Percentiles rank a stretch among this genome's conserved stretches.
These are phyloP conservation scores for Thelonectria rubi DNA, from an alignment of 2,329 filamentous ascomycete genomes.

Conservation along the genomic window DNA sequence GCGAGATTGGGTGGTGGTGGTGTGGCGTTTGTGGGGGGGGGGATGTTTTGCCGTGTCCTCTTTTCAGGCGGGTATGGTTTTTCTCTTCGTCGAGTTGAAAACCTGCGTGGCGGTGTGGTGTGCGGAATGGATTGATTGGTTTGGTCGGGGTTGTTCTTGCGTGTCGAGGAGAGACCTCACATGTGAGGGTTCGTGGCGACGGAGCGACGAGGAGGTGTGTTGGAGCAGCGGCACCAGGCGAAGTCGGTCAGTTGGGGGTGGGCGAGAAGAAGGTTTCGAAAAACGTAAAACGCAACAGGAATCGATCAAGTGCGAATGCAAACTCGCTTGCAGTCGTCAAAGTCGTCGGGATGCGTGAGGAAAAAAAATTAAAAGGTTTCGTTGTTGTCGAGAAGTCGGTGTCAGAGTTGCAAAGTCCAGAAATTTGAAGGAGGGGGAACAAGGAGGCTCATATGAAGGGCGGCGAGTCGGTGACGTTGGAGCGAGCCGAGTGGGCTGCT, in stretches of 20 bases:
- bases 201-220: neutral
- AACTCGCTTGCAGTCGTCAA: neutral
- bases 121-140: neutral
- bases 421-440: conserved; percentile 8
- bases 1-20: conserved; percentile 33
- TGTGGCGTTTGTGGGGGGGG: too few relatives aligned
- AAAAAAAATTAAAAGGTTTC: neutral
- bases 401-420: neutral
- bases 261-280: neutral
- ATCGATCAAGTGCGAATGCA: neutral
- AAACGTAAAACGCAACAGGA: neutral
- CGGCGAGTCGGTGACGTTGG: conserved; percentile 40
- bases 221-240: neutral
- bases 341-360: neutral
- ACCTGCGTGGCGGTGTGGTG: neutral
- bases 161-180: neutral
- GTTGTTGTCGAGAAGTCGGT: neutral
- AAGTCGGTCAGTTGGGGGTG: neutral
- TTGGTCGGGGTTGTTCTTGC: neutral
- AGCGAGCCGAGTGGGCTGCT: conserved; percentile 25
- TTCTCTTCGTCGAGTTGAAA: too few relatives aligned
- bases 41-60: neutral
- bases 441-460: conserved; percentile 9
- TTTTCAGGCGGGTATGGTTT: neutral
- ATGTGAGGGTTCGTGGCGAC: neutral